Base-by-base conservation (phyloP, 768 basidiomycete genomes). In the Amanita muscaria region DNA sequence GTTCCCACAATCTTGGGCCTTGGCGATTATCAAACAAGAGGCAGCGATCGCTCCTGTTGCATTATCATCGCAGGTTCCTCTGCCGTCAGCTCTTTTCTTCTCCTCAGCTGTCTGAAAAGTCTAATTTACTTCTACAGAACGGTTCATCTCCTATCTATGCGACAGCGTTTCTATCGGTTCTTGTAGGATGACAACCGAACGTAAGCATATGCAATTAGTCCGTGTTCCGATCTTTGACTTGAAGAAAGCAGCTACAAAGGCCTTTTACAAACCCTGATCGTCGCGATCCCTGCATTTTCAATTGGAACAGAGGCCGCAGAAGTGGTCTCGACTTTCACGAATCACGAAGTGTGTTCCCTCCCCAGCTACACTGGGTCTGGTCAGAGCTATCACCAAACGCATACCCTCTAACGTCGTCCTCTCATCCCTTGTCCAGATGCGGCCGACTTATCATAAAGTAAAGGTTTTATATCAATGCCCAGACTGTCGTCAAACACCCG, bases 121-220 rank as follows among this genome's bases (percentile, higher is more conserved):
- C 42, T 47, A 32, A 44, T 30, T 24, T 29, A n/a, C n/a, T 4
- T 46, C 35, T 25, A 12, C 54, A 94, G 90, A 15, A 59, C 81
- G 94, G 0, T 71, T 91, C 40, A 90, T 99, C 39, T 89, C 94
- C 4, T 73, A 79, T 62, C 83, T 96, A 64, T 77, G 77, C 42
- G 72, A 78, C 11, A 75, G 92, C 36, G 73, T 86, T 12, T 62
- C 76, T 4, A 70, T 79, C 42, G 77, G 77, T 47, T 63, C 79
- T 27, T 44, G 59, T 16, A 57, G 77, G 22, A 63, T 81, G 65
- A 15, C 68, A 73, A 33, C 59, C 57, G 19, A 55, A 44, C 12
- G 24, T 21, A 27, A 31, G 36, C 18, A 22, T 12, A 16, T 3
- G 16, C 15, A 11, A 3, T 31, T 32, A 47, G n/a, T n/a, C n/a